These are phyloP conservation scores for Globisporangium paddicum DNA, from an alignment of 352 stramenopile genomes.

Conservation along the genomic window DNA sequence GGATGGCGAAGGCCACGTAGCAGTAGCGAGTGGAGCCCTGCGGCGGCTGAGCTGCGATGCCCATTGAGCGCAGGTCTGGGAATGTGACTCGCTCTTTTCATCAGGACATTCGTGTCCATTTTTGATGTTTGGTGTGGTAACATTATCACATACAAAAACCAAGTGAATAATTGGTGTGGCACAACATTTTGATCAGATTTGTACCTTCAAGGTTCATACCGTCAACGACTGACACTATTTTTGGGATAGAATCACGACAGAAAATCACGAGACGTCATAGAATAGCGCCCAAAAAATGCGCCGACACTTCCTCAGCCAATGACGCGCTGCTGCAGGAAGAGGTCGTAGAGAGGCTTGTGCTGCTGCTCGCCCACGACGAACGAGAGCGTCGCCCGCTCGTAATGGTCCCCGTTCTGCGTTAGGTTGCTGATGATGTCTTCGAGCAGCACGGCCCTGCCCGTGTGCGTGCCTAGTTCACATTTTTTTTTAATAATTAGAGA, in stretches of 20 bases:
- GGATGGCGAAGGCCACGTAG: constrained; percentile 49
- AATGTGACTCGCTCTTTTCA: neutral
- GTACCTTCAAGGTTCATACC: neutral
- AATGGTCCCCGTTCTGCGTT: constrained; percentile 52
- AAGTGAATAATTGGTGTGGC: neutral
- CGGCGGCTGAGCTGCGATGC: neutral
- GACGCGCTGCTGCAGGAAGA: constrained; percentile 53
- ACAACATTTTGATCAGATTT: too few relatives aligned
- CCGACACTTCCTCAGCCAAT: constrained; percentile 15
- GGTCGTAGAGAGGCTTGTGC: constrained; percentile 66
- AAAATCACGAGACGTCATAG: too few relatives aligned
- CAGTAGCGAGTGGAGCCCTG: constrained; percentile 21
- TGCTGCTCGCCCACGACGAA: constrained; percentile 77
- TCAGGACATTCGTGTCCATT: neutral
- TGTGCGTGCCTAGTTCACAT: constrained; percentile 44
- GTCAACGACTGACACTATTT: neutral
- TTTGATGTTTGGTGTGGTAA: neutral
- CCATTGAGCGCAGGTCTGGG: too few relatives aligned
- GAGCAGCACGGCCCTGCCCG: constrained; percentile 78
- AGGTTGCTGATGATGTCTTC: constrained; percentile 86
- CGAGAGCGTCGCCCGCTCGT: constrained; percentile 68
- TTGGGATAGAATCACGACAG: too few relatives aligned
- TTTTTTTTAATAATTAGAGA: too few relatives aligned
- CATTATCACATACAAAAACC: neutral
- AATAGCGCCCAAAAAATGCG: neutral